Evolutionary conservation across 306 rosid species (phyloP).

Genomic region (Cucurbita argyrosperma): DNA sequence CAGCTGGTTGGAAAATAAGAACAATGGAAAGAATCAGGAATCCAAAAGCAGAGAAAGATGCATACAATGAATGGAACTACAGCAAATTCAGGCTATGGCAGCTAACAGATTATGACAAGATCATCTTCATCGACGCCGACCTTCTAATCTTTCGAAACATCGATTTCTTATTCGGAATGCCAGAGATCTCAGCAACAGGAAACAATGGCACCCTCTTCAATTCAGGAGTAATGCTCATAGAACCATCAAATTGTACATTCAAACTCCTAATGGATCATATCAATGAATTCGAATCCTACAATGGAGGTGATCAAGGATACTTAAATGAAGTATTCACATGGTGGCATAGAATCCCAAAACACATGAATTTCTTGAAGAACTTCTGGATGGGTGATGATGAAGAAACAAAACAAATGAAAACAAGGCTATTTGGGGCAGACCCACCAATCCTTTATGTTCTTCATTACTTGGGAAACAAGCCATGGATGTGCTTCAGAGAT

Average conservation of each 20-base stretch:
- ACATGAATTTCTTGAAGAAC: slow-evolving; percentile 91
- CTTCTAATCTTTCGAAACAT: slow-evolving; percentile 66
- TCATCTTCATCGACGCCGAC: slow-evolving; percentile 90
- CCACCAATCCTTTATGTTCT: slow-evolving; percentile 78
- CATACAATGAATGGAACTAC: slow-evolving; percentile 95
- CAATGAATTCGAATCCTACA: slow-evolving; percentile 72
- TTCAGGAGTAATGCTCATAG: slow-evolving; percentile 96
- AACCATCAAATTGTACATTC: slow-evolving; percentile 93
- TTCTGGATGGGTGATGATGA: slow-evolving; percentile 88
- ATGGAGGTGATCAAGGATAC: slow-evolving; percentile 95
- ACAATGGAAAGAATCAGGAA: slow-evolving; percentile 73
- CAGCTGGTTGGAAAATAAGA: slow-evolving; percentile 91
- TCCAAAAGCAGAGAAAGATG: slow-evolving; percentile 92
- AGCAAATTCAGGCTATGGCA: slow-evolving; percentile 96
- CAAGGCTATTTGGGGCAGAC: slow-evolving; percentile 56
- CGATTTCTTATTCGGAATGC: slow-evolving; percentile 75
- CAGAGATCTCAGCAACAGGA: slow-evolving; percentile 86
- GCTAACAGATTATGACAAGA: slow-evolving; percentile 82
- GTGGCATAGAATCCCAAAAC: slow-evolving; percentile 97
- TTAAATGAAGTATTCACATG: slow-evolving; percentile 79
- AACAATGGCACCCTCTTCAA: slow-evolving; percentile 82
- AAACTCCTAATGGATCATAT: slow-evolving; percentile 71
- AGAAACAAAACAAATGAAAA: slow-evolving; percentile 62
- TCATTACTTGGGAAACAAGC: slow-evolving; percentile 76
- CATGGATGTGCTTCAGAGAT: slow-evolving; percentile 84